A percentile compares a stretch with the other conserved stretches of the same genome.
Evolutionary conservation across 2,329 filamentous ascomycete genomes (phyloP).

Genomic region (Gremmenia infestans): DNA sequence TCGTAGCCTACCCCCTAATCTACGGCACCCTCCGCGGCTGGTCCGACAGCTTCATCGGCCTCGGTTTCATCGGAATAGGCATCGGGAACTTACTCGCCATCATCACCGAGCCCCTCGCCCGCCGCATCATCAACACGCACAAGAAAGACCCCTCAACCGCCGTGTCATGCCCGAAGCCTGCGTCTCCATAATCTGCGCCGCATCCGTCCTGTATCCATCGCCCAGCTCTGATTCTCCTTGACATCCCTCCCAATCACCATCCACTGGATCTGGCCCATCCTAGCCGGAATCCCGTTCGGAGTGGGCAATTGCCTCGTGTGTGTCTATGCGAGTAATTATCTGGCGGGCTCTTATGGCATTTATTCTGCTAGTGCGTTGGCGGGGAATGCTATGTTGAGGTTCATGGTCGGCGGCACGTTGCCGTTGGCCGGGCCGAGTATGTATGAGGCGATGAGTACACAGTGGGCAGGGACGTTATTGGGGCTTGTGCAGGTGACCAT

Average conservation of each 20-base stretch:
- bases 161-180: conserved; percentile 73
- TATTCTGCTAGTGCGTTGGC: conserved; percentile 78
- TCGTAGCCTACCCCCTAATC: conserved; percentile 84
- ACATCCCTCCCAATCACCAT: conserved; percentile 72
- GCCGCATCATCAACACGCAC: conserved; percentile 73
- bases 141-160: conserved; percentile 67
- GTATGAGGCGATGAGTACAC: conserved; percentile 64
- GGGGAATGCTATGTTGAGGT: conserved; percentile 71
- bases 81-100: conserved; percentile 59
- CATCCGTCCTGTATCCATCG: conserved; percentile 68
- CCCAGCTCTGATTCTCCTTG: conserved; percentile 85
- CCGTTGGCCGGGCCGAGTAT: conserved; percentile 71
- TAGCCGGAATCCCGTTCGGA: conserved; percentile 76
- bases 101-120: conserved; percentile 63
- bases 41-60: conserved; percentile 65
- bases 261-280: conserved; percentile 75
- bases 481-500: conserved; percentile 67
- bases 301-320: conserved; percentile 72
- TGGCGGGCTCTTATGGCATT: conserved; percentile 73
- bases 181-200: conserved; percentile 74
- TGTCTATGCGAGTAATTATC: conserved; percentile 77
- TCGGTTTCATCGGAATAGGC: conserved; percentile 72
- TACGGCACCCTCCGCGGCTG: conserved; percentile 72
- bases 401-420: conserved; percentile 68
- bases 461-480: conserved; percentile 75